Conservation (phyloP, 208 protist species). For the Zelonia costaricensis region DNA sequence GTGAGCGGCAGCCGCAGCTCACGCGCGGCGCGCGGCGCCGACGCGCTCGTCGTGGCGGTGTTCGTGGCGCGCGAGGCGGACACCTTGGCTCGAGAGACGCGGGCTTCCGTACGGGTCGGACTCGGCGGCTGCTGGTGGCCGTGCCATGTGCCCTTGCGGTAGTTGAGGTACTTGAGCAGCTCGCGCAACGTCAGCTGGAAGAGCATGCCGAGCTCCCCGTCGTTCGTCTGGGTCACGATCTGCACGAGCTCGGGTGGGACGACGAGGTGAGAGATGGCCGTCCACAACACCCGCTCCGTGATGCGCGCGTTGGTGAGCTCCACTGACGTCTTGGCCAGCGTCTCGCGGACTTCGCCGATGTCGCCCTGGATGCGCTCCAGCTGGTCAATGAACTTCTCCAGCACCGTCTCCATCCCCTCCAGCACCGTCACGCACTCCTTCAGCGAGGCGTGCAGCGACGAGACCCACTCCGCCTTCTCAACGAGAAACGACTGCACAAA, state of each 20-base stretch:
- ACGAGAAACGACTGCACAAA: constrained; percentile 74
- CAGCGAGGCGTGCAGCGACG: constrained; percentile 55
- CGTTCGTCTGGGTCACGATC: constrained; percentile 68
- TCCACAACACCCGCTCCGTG: constrained; percentile 62
- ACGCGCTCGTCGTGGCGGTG: neutral
- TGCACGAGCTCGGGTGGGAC: constrained; percentile 82
- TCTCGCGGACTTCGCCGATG: constrained; percentile 75
- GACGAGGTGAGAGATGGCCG: constrained; percentile 52
- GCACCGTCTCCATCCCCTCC: constrained; percentile 64
- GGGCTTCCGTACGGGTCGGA: no score
- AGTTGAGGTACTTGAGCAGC: constrained; percentile 63
- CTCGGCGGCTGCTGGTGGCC: neutral
- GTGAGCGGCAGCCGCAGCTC: constrained; percentile 46
- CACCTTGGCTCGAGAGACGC: no score
- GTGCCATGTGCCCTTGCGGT: constrained; percentile 48
- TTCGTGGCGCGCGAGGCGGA: no score
- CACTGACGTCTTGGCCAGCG: constrained; percentile 46
- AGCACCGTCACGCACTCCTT: constrained; percentile 58
- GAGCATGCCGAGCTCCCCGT: constrained; percentile 69
- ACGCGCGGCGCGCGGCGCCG: neutral
- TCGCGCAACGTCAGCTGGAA: constrained; percentile 58
- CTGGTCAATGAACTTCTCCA: constrained; percentile 67
- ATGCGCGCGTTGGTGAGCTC: constrained; percentile 46
- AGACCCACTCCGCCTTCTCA: constrained; percentile 54
- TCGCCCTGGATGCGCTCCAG: constrained; percentile 64